phyloP scores from a whole-genome alignment of 495 filamentous ascomycete species.

The Cairneyella variabilis region DNA sequence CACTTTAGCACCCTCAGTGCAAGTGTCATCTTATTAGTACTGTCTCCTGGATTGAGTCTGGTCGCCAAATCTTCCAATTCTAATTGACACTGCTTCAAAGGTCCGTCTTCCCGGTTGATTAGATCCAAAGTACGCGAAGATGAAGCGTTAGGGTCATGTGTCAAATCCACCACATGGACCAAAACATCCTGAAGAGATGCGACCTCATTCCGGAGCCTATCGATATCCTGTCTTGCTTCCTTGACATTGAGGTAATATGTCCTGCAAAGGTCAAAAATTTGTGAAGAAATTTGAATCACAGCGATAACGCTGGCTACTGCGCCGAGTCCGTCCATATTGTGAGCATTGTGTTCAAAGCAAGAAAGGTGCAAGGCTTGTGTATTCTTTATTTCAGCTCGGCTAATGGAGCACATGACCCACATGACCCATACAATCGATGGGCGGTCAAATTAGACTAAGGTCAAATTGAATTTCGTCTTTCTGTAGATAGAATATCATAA shows the following conservation, averaged over 20 bases:
- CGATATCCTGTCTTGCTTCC: slow-evolving; percentile 13
- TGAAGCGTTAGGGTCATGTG: not conserved
- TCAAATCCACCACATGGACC: slow-evolving; percentile 6
- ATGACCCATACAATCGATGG: too few species aligned
- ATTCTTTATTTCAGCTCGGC: too few species aligned
- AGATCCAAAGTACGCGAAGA: not conserved
- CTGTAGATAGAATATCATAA: too few species aligned
- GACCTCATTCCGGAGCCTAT: slow-evolving; percentile 5
- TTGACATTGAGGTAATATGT: slow-evolving; percentile 8
- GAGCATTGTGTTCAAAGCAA: not conserved
- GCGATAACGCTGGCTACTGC: slow-evolving; percentile 34
- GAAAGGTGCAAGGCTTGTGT: too few species aligned
- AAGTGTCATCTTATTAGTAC: slow-evolving; percentile 4
- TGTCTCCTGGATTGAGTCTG: slow-evolving; percentile 3
- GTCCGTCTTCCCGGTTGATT: slow-evolving; percentile 8
- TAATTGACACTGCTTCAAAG: slow-evolving; percentile 9
- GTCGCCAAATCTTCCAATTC: slow-evolving; percentile 4
- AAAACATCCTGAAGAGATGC: slow-evolving; percentile 15
- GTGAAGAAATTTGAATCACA: slow-evolving; percentile 31
- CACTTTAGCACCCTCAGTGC: slow-evolving; percentile 11
- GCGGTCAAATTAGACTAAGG: too few species aligned
- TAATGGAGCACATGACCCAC: too few species aligned
- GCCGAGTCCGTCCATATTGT: slow-evolving; percentile 28
- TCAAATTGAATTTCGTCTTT: too few species aligned
- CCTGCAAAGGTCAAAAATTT: slow-evolving; percentile 10